Percentiles rank a stretch among this genome's conserved stretches.
Conservation (phyloP, 306 rosid species). For the Cucumis sativus region DNA sequence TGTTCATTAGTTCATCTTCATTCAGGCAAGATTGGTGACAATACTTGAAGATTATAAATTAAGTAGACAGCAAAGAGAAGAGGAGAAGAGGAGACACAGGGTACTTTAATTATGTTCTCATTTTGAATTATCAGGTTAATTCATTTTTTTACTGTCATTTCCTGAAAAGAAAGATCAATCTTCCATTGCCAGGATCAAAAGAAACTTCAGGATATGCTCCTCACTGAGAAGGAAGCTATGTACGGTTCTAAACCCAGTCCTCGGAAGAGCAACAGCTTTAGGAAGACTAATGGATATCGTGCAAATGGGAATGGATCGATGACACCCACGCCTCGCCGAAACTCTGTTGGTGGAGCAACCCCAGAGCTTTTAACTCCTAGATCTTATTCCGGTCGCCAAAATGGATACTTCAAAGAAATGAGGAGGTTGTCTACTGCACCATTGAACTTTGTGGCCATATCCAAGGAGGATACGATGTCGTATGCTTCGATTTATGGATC, state of each 20-base stretch:
- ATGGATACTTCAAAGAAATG: constrained; percentile 74
- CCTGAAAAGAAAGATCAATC: neutral
- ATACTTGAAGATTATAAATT: constrained; percentile 81
- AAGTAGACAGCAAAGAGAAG: constrained; percentile 79
- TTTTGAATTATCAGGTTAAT: neutral
- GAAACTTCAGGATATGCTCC: constrained; percentile 87
- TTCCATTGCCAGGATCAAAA: constrained; percentile 59
- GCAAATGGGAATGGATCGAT: constrained; percentile 71
- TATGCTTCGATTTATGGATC: constrained; percentile 74
- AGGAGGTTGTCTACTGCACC: constrained; percentile 83
- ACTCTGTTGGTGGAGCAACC: constrained; percentile 57
- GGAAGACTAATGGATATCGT: constrained; percentile 60
- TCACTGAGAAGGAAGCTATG: constrained; percentile 80
- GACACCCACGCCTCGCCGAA: constrained; percentile 89
- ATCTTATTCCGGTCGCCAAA: constrained; percentile 83
- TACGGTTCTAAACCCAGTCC: constrained; percentile 96
- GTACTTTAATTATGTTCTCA: constrained; percentile 22
- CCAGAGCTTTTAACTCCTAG: constrained; percentile 77
- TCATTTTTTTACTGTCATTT: neutral
- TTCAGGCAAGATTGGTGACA: constrained; percentile 68
- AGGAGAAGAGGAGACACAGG: constrained; percentile 62
- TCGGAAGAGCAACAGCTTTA: constrained; percentile 66
- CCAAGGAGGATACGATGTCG: constrained; percentile 91
- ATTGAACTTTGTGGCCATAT: constrained; percentile 67
- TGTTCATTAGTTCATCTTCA: constrained; percentile 2